Conservation (phyloP, 768 basidiomycete genomes). For the Leucocoprinus birnbaumii region DNA sequence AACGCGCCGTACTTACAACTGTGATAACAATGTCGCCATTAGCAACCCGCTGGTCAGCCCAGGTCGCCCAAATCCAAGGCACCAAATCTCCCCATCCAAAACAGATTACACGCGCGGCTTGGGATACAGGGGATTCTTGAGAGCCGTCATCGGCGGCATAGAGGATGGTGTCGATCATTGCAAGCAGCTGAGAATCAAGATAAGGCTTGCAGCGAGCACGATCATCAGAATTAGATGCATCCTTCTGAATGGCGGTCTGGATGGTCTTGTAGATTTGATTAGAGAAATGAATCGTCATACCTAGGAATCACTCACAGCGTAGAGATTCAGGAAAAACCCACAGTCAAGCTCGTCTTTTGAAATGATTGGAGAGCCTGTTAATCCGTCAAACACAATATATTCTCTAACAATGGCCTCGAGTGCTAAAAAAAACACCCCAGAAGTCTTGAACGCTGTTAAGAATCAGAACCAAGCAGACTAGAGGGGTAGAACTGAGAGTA, state of each 20-base stretch:
- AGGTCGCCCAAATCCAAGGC: conserved; percentile 65
- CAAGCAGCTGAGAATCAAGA: conserved; percentile 2
- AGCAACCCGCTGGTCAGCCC: conserved; percentile 51
- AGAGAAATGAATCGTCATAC: background rate
- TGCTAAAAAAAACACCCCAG: background rate
- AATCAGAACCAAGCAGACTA: background rate
- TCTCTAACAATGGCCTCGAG: conserved; percentile 7
- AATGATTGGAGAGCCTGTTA: background rate
- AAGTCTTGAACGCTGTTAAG: background rate
- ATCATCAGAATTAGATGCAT: background rate
- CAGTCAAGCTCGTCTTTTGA: background rate
- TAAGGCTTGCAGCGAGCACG: background rate
- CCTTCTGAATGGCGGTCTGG: background rate
- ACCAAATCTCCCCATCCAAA: conserved; percentile 55
- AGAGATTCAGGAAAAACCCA: conserved; percentile 6
- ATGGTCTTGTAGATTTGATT: background rate
- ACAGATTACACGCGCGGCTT: conserved; percentile 42
- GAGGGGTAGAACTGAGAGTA: background rate
- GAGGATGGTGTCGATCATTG: conserved; percentile 1
- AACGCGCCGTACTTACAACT: conserved; percentile 50
- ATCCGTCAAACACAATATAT: background rate
- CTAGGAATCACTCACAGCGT: background rate
- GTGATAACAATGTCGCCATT: conserved; percentile 45
- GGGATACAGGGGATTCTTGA: background rate
- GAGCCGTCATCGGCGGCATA: background rate